Conservation (phyloP, 495 filamentous ascomycete genomes). For the Aspergillus cavernicola region DNA sequence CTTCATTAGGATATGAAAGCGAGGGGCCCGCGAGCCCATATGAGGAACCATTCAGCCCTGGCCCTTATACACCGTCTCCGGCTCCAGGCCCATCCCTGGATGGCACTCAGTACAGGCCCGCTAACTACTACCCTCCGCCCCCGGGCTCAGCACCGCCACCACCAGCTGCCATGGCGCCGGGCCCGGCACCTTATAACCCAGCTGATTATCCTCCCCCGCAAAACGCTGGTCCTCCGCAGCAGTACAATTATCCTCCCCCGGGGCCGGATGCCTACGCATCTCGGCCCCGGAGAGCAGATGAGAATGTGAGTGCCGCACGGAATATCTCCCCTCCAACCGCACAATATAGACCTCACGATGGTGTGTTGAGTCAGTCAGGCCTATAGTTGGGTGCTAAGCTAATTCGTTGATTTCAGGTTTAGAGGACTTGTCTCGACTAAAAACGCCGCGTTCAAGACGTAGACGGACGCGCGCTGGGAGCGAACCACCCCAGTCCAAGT, state of each 20-base stretch:
- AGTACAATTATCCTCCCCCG: conserved; percentile 41
- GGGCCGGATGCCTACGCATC: conserved; percentile 40
- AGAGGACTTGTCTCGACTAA: conserved; percentile 13
- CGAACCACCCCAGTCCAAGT: conserved; percentile 33
- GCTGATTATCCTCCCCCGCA: conserved; percentile 47
- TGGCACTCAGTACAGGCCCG: conserved; percentile 37
- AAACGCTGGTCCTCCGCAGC: conserved; percentile 38
- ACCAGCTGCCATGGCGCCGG: conserved; percentile 14
- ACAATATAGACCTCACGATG: conserved; percentile 35
- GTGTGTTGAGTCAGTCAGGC: conserved; percentile 37
- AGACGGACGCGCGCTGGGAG: conserved; percentile 20
- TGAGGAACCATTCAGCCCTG: conserved; percentile 43
- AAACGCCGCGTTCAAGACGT: conserved; percentile 8
- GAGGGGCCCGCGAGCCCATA: conserved; percentile 34
- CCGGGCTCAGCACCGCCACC: conserved; percentile 34
- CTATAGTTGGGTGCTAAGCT: conserved; percentile 2
- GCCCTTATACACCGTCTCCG: conserved; percentile 36
- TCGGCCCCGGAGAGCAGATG: conserved; percentile 46
- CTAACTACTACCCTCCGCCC: conserved; percentile 43
- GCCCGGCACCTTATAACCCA: conserved; percentile 33
- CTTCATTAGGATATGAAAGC: conserved; percentile 28
- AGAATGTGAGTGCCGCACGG: conserved; percentile 53
- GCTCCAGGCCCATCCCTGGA: conserved; percentile 22
- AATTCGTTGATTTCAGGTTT: conserved; percentile 19
- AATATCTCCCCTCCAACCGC: conserved; percentile 36